Percentiles rank a stretch among this genome's conserved stretches.
These are phyloP conservation scores for Amanita muscaria DNA, from an alignment of 768 basidiomycete genomes.

Conservation along the genomic window DNA sequence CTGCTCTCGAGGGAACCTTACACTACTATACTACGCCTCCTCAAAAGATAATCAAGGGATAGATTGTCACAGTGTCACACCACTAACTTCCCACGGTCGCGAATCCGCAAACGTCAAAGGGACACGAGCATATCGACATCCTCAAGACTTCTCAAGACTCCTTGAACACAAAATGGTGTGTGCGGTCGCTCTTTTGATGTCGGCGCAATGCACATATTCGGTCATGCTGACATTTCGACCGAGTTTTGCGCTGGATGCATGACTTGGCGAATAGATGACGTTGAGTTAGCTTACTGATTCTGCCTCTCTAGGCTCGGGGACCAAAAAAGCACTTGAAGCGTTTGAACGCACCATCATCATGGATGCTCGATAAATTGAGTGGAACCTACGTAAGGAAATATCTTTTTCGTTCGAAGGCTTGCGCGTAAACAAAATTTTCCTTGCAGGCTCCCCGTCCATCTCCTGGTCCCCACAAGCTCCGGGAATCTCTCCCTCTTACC, in stretches of 20 bases:
- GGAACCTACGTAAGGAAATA: constrained; percentile 75
- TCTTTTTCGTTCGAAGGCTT: not conserved
- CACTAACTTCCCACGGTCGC: constrained; percentile 30
- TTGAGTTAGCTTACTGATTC: constrained; percentile 17
- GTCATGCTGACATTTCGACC: constrained; percentile 14
- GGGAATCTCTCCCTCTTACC: constrained; percentile 93
- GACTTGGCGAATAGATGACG: constrained; percentile 29
- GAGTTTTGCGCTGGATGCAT: constrained; percentile 31
- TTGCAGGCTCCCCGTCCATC: constrained; percentile 88
- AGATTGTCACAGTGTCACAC: no score
- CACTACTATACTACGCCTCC: no score
- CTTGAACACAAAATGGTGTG: constrained; percentile 39
- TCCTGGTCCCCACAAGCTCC: constrained; percentile 97
- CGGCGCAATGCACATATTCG: constrained; percentile 16
- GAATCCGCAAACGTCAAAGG: no score
- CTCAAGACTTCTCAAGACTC: constrained; percentile 36
- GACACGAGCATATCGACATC: constrained; percentile 36
- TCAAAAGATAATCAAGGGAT: no score
- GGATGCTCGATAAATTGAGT: constrained; percentile 99
- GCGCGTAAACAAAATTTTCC: constrained; percentile 4
- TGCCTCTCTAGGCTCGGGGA: constrained; percentile 70
- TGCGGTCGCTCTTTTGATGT: constrained; percentile 19
- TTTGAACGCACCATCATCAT: constrained; percentile 92
- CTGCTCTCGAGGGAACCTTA: no score
- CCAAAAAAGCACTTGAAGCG: constrained; percentile 99